Evolutionary conservation across 2,329 filamentous ascomycete genomes (phyloP), one percentile per base, ranked within the genome.

Genomic region (Fusarium sp.): DNA sequence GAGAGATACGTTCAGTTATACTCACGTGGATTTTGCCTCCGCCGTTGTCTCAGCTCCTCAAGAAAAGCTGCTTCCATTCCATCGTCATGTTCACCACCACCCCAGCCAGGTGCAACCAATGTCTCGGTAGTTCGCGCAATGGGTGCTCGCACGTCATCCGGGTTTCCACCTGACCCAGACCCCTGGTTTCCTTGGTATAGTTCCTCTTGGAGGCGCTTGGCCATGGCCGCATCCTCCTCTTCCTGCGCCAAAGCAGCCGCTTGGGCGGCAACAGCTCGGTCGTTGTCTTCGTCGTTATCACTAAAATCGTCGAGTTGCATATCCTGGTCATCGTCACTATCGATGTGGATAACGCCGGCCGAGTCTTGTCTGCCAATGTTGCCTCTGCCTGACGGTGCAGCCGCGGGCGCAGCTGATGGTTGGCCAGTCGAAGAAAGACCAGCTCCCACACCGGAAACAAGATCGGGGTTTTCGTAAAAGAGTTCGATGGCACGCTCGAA

Each of bases 141-240:
- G 10, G 96, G 96, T 47, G 96, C 96, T 75, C 96, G 87, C 56
- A 99, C 90, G 45, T 85, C 91, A 72, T 90, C 90, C 63, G 81
- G 82, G 26, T 78, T 56, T 34, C 49, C 78, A 9, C 77, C 81
- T 23, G 70, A 63, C 26, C 65, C 82, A 38, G 77, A 75, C 9
- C 75, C 80, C 36, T 74, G 62, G 75, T 77, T 61, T 69, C 81
- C 86, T 53, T 87, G 86, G 74, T 97, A 98, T 76, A 97, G 86
- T 79, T 99, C 94, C 75, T 99, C 92, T 78, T 99, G 96, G 62
- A 99, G 80, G 59, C 92, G 88, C 78, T 94, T 89, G 8, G 96
- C 96, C 89, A 98, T 95, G 42, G 92, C 94, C 53, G 93, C 94
- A 75, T 99, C 96, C 74, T 97, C 94, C 68, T 97, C 94, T 70